phyloP scores from a whole-genome alignment of 2,329 filamentous ascomycete genomes.

The Laburnicola sp. region DNA sequence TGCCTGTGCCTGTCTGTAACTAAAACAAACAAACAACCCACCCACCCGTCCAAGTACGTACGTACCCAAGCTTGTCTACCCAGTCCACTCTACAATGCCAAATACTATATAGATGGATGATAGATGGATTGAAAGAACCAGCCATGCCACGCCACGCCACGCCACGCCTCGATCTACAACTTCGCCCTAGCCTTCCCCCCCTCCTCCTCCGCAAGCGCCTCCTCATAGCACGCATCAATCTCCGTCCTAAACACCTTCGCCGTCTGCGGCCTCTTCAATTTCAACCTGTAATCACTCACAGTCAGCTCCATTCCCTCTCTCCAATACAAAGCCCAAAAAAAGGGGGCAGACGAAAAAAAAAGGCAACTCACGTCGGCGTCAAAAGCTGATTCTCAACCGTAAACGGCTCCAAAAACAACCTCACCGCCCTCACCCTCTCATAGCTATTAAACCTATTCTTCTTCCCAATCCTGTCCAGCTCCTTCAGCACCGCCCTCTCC shows the following conservation, averaged over 20 bases:
- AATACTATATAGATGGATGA: too few species aligned
- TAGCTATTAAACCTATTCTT: conserved; percentile 90
- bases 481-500: conserved; percentile 72
- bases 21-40: too few species aligned
- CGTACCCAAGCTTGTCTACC: too few species aligned
- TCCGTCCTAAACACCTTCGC: conserved; percentile 63
- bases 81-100: too few species aligned
- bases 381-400: conserved; percentile 88
- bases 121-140: too few species aligned
- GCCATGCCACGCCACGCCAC: too few species aligned
- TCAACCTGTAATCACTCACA: conserved; percentile 57
- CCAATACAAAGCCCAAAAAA: neutral
- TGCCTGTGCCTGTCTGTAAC: too few species aligned
- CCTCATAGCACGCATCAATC: conserved; percentile 64
- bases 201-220: conserved; percentile 51
- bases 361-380: conserved; percentile 75
- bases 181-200: conserved; percentile 50
- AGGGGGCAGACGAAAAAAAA: neutral
- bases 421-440: conserved; percentile 75
- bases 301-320: conserved; percentile 3
- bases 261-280: conserved; percentile 70
- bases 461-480: conserved; percentile 76
- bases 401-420: conserved; percentile 85
- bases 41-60: too few species aligned
- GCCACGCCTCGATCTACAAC: too few species aligned